These are phyloP conservation scores for Thalassiosira exigua DNA, from an alignment of 352 stramenopile genomes.

Conservation along the genomic window DNA sequence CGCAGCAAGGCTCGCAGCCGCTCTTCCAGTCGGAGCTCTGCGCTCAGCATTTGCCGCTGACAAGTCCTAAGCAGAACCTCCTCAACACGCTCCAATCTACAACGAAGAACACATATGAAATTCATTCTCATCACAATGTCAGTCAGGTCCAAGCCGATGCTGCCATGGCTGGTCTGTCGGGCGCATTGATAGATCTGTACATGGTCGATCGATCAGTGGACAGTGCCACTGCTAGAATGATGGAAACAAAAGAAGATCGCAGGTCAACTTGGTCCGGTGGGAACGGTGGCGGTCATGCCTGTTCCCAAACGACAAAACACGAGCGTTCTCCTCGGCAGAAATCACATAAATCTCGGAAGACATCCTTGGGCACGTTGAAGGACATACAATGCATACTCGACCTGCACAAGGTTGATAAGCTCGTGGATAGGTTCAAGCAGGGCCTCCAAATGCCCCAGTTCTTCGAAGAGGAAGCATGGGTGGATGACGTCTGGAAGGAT, in stretches of 20 bases:
- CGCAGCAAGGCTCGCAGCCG: neutral
- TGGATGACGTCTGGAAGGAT: slow-evolving; percentile 31
- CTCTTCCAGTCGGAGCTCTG: neutral
- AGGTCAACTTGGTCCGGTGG: neutral
- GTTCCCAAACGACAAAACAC: slow-evolving; percentile 8
- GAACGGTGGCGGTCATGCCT: too few species aligned
- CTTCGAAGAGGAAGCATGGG: slow-evolving; percentile 47
- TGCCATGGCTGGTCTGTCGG: slow-evolving; percentile 49
- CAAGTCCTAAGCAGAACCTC: neutral
- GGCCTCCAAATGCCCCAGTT: slow-evolving; percentile 59
- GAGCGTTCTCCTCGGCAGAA: too few species aligned
- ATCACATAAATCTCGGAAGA: too few species aligned
- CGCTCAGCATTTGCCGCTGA: neutral
- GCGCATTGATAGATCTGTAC: slow-evolving; percentile 49
- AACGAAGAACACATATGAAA: slow-evolving; percentile 37
- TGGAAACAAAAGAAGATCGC: slow-evolving; percentile 6
- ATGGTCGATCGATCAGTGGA: slow-evolving; percentile 51
- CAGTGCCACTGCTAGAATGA: slow-evolving; percentile 41
- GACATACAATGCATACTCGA: slow-evolving; percentile 56
- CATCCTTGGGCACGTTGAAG: slow-evolving; percentile 48
- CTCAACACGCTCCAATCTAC: slow-evolving; percentile 29
- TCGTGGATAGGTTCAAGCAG: slow-evolving; percentile 57
- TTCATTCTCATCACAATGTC: slow-evolving; percentile 44
- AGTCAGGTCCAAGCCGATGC: slow-evolving; percentile 48
- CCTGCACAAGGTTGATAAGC: slow-evolving; percentile 54